Evolutionary conservation across 2,329 filamentous ascomycete species (phyloP), one percentile per base, ranked within the genome.

Genomic region (Pseudocercospora macadamiae): DNA sequence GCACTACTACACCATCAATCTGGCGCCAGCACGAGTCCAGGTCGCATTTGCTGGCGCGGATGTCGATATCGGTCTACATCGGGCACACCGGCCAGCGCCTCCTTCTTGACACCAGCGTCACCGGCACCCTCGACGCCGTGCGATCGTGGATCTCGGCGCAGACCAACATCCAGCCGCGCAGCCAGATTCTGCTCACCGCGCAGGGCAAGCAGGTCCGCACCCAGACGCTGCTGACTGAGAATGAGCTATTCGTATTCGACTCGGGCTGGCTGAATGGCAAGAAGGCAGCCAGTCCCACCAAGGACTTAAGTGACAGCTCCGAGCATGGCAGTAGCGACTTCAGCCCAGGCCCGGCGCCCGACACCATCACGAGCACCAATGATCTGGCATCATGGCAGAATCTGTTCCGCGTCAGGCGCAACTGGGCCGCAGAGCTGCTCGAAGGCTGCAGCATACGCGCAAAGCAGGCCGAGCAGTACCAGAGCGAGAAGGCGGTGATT

Each of bases 171-270:
- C 85, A 90, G 14, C 73, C 84, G 37, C 85, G 90, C 67, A 87
- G 90, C 75, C 90, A 97, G 74, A 93, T 99, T 65, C 82, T 93
- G 65, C 86, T 99, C 77, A 97, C 92, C 12, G 82, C 86, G 3
- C 86, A 90, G 66, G 93, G 93, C 49, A 93, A 90, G 76, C 90
- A 91, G 68, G 86, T 95, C 70, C 93, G 93, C 76, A 80, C 87
- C 32, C 89, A 93, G 71, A 89, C 86, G 32, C 83, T 97, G 48
- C 85, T 91, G 64, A 86, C 85, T 32, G 93, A 97, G 89, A 90
- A 86, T 66, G 92, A 97, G 73, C 87, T 99, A 57, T 97, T 90
- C 73, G 86, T 97, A 53, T 99, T 96, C 76, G 92, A 97, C 75
- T 89, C 92, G 62, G 86, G 77, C 72, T 71, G 79, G 69, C 60